Conservation (phyloP, 768 basidiomycete species). For the Mycena kentingensis region DNA sequence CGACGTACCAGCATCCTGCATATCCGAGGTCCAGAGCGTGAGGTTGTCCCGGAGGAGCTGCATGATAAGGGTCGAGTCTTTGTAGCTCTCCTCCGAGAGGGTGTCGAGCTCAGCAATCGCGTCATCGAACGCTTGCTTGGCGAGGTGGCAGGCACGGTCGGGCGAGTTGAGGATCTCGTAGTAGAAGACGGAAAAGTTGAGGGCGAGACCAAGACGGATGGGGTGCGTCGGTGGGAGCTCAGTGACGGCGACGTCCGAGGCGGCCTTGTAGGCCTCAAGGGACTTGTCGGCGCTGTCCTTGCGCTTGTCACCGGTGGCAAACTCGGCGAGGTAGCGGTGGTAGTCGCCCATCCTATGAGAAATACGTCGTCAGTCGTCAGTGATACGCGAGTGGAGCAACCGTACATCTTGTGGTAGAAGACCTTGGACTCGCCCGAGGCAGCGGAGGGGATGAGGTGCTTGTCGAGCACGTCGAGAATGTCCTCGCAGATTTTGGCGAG, state of each 20-base stretch:
- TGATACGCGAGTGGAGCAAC: background rate
- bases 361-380: conserved; percentile 23
- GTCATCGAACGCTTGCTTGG: conserved; percentile 99
- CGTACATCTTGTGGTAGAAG: conserved; percentile 99
- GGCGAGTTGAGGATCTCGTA: conserved; percentile 99
- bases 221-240: conserved; percentile 96
- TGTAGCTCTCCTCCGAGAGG: conserved; percentile 97
- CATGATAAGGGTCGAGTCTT: conserved; percentile 97
- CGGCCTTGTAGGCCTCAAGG: conserved; percentile 95
- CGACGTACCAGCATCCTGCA: conserved; percentile 85
- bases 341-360: conserved; percentile 93
- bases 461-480: conserved; percentile 95
- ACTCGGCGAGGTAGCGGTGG: conserved; percentile 98
- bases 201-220: conserved; percentile 95
- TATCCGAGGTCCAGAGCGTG: conserved; percentile 97
- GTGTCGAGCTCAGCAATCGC: conserved; percentile 99
- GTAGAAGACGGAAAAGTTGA: conserved; percentile 99
- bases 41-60: conserved; percentile 97
- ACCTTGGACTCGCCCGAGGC: conserved; percentile 97
- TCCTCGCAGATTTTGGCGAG: conserved; percentile 98
- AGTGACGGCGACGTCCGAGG: conserved; percentile 94
- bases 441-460: conserved; percentile 96
- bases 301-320: conserved; percentile 96
- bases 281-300: conserved; percentile 98
- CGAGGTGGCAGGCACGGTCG: conserved; percentile 96